Base-by-base conservation (phyloP, 495 filamentous ascomycete species). In the Talaromyces nanjingensis region DNA sequence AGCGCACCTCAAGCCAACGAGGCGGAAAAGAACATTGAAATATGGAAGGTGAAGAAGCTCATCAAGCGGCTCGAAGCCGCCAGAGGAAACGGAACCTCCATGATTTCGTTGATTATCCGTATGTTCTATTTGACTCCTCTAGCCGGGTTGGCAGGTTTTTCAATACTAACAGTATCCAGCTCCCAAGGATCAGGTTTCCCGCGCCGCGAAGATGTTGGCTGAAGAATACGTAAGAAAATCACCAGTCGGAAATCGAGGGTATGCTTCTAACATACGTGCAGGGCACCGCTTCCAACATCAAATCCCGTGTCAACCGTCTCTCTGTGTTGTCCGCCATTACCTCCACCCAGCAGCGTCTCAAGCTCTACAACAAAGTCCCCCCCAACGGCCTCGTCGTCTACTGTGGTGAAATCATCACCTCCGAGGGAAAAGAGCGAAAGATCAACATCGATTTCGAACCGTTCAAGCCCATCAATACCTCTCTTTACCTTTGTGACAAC, bases 391-490 rank as follows among this genome's bases (percentile, higher is more conserved):
- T 98, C 59, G 94, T 98, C 59, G 89, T 98, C 64, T 98, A 98
- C 83, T 98, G 94, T 77, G 94, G 94, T 86, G 94, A 98, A 96
- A 97, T 98, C 74, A 92, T 98, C 80, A 98, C 94, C 16, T 88
- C 87, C 8, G 94, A 98, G 81, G 94, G 94, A 75, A 98, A 98
- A 76, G 94, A 98, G 77, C 84, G 94, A 65, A 98, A 96, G 83
- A 94, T 98, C 79, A 98, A 98, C 78, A 98, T 98, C 73, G 96
- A 98, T 71, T 98, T 98, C 72, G 94, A 98, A 74, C 94, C 94
- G 14, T 98, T 98, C 83, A 98, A 98, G 82, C 93, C 94, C 22
- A 98, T 98, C 85, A 98, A 98, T 77, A 98, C 94, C 5, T 98
- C 94, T 9, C 86, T 98, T 8, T 98, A 98, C 75, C 87, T 98